phyloP scores from a whole-genome alignment of 192 early-diverging fungal species.

The Mortierella alpina region DNA sequence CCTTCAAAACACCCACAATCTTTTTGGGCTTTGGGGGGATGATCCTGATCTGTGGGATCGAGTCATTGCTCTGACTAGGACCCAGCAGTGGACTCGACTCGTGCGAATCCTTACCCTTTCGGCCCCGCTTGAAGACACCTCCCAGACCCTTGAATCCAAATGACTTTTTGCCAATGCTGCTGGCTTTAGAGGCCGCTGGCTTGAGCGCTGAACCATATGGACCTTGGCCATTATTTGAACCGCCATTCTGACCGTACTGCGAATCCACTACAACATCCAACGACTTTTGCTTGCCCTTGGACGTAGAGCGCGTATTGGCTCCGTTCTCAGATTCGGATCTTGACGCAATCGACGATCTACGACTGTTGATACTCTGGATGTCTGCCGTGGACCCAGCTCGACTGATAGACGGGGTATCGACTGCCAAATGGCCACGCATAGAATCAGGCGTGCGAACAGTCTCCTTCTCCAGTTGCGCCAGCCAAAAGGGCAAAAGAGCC shows the following conservation, averaged over 20 bases:
- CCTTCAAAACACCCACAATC: constrained; percentile 65
- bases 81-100: constrained; percentile 40
- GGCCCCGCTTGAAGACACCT: constrained; percentile 35
- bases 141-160: constrained; percentile 51
- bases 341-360: constrained; percentile 39
- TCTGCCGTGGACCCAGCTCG: constrained; percentile 40
- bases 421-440: constrained; percentile 45
- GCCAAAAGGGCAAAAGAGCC: constrained; percentile 72
- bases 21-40: constrained; percentile 60
- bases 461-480: constrained; percentile 52
- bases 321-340: constrained; percentile 35
- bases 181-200: constrained; percentile 17
- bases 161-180: constrained; percentile 35
- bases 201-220: constrained; percentile 13
- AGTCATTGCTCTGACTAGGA: constrained; percentile 15
- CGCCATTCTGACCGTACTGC: constrained; percentile 23
- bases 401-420: constrained; percentile 34
- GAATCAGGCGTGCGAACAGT: constrained; percentile 30
- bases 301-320: constrained; percentile 16
- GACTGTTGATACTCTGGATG: constrained; percentile 48
- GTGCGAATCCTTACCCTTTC: constrained; percentile 30
- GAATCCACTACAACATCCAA: constrained; percentile 49
- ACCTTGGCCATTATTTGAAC: neutral
- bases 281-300: constrained; percentile 45
- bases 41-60: constrained; percentile 42